Evolutionary conservation across 2,329 filamentous ascomycete genomes (phyloP).

Genomic region (Neophaeococcomyces mojaviensis): DNA sequence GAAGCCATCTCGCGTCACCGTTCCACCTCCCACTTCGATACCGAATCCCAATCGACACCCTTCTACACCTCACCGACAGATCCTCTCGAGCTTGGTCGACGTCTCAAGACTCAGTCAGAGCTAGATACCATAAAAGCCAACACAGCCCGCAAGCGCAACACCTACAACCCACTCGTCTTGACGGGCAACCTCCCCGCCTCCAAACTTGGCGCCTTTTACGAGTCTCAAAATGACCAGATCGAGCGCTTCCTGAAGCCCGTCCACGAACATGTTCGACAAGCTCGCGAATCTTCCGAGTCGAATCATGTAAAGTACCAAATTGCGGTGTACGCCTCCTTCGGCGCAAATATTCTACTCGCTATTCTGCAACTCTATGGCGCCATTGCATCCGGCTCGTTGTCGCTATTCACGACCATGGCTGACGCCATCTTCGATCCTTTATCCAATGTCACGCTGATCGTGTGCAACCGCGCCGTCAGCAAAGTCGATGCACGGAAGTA

Average conservation of each 20-base stretch:
- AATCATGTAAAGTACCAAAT: constrained; percentile 63
- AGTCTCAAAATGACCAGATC: constrained; percentile 87
- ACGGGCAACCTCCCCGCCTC: constrained; percentile 32
- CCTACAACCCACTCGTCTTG: constrained; percentile 35
- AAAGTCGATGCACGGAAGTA: constrained; percentile 79
- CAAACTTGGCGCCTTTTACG: constrained; percentile 74
- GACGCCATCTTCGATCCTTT: constrained; percentile 90
- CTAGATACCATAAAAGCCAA: constrained; percentile 73
- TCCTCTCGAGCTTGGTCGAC: constrained; percentile 69
- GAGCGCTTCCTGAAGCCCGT: constrained; percentile 85
- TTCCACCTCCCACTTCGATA: too few relatives aligned
- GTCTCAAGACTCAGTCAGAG: constrained; percentile 70
- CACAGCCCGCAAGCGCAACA: constrained; percentile 65
- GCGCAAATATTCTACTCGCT: constrained; percentile 72
- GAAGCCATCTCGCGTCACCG: too few relatives aligned
- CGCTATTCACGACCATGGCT: constrained; percentile 94
- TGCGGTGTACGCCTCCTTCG: constrained; percentile 61
- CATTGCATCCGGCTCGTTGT: constrained; percentile 78
- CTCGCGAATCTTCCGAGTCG: constrained; percentile 69
- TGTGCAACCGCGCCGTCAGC: constrained; percentile 80
- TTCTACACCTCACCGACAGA: constrained; percentile 59
- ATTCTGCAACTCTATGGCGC: constrained; percentile 83
- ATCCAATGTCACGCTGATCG: constrained; percentile 78
- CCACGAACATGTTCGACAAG: constrained; percentile 78
- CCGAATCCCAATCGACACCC: too few relatives aligned